Percentiles rank a stretch among this genome's conserved stretches.
Evolutionary conservation across 352 stramenopile species (phyloP).

Genomic region (Blastocystis sp.): DNA sequence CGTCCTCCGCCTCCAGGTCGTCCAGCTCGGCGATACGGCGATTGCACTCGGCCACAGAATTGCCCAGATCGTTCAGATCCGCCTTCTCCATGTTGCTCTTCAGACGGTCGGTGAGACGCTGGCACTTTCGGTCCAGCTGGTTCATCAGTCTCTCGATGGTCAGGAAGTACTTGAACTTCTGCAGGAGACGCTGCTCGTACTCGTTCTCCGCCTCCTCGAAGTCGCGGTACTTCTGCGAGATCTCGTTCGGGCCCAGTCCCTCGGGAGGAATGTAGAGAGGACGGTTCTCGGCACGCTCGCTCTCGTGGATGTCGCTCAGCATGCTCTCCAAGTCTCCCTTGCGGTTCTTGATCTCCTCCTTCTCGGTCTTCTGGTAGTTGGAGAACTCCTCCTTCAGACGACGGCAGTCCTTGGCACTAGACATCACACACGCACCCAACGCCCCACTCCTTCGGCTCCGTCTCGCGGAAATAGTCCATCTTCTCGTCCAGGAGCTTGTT

Average conservation of each 20-base stretch:
- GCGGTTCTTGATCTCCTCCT: slow-evolving; percentile 28
- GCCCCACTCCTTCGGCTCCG: slow-evolving; percentile 7
- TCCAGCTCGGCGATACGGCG: neutral
- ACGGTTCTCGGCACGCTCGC: slow-evolving; percentile 33
- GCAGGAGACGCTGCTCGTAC: slow-evolving; percentile 28
- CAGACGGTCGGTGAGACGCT: slow-evolving; percentile 41
- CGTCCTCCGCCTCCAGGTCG: slow-evolving; percentile 20
- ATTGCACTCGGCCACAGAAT: neutral
- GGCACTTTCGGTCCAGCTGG: slow-evolving; percentile 46
- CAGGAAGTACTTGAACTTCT: slow-evolving; percentile 56
- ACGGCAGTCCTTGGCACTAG: slow-evolving; percentile 29
- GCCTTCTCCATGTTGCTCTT: slow-evolving; percentile 3
- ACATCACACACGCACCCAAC: neutral
- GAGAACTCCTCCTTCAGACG: slow-evolving; percentile 29
- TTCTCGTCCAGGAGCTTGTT: slow-evolving; percentile 26
- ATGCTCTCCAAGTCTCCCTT: slow-evolving; percentile 38
- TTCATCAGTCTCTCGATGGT: slow-evolving; percentile 52
- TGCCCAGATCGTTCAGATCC: neutral
- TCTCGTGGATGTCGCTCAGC: slow-evolving; percentile 44
- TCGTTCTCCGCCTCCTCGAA: slow-evolving; percentile 51
- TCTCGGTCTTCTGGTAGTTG: slow-evolving; percentile 34
- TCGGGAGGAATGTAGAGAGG: slow-evolving; percentile 40
- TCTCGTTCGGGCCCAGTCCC: slow-evolving; percentile 39
- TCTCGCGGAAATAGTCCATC: slow-evolving; percentile 31
- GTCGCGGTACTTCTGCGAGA: slow-evolving; percentile 54